These are phyloP conservation scores for Cystobasidium ongulense DNA, from an alignment of 768 basidiomycete species.

Conservation along the genomic window DNA sequence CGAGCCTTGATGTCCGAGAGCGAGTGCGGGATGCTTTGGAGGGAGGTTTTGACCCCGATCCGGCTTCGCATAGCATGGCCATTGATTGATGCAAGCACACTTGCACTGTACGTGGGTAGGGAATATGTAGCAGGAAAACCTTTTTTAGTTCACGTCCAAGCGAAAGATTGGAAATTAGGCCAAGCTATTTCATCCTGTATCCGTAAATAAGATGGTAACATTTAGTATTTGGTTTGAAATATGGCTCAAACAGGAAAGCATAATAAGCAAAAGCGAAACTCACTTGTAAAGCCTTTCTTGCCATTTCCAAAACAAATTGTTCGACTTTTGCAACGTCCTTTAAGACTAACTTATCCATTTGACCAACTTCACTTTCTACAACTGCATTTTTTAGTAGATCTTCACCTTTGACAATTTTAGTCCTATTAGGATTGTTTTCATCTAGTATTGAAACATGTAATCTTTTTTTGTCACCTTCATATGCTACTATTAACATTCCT, in stretches of 20 bases:
- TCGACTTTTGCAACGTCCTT: conserved; percentile 94
- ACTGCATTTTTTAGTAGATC: conserved; percentile 74
- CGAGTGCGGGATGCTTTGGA: conserved; percentile 36
- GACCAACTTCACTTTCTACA: conserved; percentile 95
- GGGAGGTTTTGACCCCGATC: conserved; percentile 12
- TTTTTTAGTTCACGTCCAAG: conserved; percentile 16
- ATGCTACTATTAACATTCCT: conserved; percentile 82
- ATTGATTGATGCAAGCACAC: background rate
- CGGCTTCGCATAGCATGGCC: conserved; percentile 13
- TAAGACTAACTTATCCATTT: conserved; percentile 86
- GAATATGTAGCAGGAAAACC: background rate
- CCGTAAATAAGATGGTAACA: conserved; percentile 32
- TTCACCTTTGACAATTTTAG: conserved; percentile 51
- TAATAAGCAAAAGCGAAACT: background rate
- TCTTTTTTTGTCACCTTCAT: conserved; percentile 70
- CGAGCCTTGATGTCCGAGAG: conserved; percentile 39
- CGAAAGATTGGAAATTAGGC: conserved; percentile 30
- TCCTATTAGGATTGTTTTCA: background rate
- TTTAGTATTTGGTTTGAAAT: background rate
- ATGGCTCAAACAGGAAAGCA: background rate
- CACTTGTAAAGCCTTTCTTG: conserved; percentile 82
- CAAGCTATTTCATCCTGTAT: conserved; percentile 29
- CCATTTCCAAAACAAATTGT: conserved; percentile 87
- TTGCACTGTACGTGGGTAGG: background rate
- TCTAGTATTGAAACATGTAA: conserved; percentile 73